Evolutionary conservation across 2,329 filamentous ascomycete species (phyloP), one percentile per base, ranked within the genome.

Genomic region (Colletotrichum shisoi): DNA sequence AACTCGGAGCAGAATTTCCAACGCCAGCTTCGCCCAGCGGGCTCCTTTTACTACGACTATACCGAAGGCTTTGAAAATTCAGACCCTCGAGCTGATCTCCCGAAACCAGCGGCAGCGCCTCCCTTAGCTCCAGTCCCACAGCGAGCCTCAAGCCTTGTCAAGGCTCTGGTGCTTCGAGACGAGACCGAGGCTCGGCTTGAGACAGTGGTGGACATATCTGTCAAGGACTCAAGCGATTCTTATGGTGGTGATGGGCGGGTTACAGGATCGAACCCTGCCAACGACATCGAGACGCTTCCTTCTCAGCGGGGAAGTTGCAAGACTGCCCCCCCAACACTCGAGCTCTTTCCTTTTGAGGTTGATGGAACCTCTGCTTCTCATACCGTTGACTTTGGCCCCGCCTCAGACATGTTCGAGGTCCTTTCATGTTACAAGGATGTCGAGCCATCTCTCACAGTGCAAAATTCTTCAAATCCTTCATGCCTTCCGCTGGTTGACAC

Each of bases 31-130:
- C 76, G 74, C 62, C 70, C 75, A 52, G 63, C 71, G 42, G 72
- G 77, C 65, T 76, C 81, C 49, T 77, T 81, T 45, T 85, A 84
- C 71, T 85, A 85, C 68, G 84, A 86, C 71, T 85, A 85, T 71
- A 82, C 78, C 19, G 84, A 85, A 69, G 80, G 79, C 3, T 85
- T 85, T 58, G 81, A 84, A 19, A 76, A 72, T 51, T 73, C 72
- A 19, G 63, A 68, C 21, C 65, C 72, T 37, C 71, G 57, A 7
- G 56, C 27, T 56, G 17, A 24, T 44, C 9, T 13, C 11, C 31
- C 9, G 17, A 19, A n/a, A 7, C 24, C 31, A 19, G 69, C 57
- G 24, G 21, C 67, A 13, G 60, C 60, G n/a, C 60, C 71, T 19
- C 73, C 77, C 17, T 61, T 79, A 11, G 76, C 74, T 6, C 78